Evolutionary conservation across 2,329 filamentous ascomycete species (phyloP).

Genomic region (Penicillium freii): DNA sequence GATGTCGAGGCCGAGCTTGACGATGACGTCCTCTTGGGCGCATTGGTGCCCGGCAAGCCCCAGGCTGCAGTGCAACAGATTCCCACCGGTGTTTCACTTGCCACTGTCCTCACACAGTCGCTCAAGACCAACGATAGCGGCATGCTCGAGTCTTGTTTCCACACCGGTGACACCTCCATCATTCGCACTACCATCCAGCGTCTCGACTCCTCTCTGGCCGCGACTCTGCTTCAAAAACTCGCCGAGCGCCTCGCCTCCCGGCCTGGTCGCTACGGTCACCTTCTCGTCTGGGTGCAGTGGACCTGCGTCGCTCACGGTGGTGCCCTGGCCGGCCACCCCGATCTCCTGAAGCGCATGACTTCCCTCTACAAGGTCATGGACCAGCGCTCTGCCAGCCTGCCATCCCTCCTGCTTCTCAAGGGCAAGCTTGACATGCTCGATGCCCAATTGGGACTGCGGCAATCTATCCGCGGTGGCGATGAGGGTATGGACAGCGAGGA

Average conservation of each 20-base stretch:
- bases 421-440: slow-evolving; percentile 94
- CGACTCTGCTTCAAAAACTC: slow-evolving; percentile 74
- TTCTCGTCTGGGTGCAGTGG: slow-evolving; percentile 97
- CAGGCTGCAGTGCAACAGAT: slow-evolving; percentile 52
- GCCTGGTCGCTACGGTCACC: slow-evolving; percentile 81
- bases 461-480: slow-evolving; percentile 59
- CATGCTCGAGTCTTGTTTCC: slow-evolving; percentile 88
- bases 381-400: slow-evolving; percentile 77
- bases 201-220: slow-evolving; percentile 80
- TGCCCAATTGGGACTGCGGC: slow-evolving; percentile 79
- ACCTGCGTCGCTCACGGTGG: slow-evolving; percentile 89
- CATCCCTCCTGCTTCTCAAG: slow-evolving; percentile 81
- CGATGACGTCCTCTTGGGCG: slow-evolving; percentile 42
- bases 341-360: slow-evolving; percentile 72
- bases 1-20: slow-evolving; percentile 63
- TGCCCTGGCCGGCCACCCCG: slow-evolving; percentile 81
- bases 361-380: slow-evolving; percentile 83
- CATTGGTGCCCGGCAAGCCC: slow-evolving; percentile 48
- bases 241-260: slow-evolving; percentile 82
- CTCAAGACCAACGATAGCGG: slow-evolving; percentile 87
- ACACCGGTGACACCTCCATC: slow-evolving; percentile 70
- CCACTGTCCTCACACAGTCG: slow-evolving; percentile 89
- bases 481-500: slow-evolving; percentile 52
- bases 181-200: slow-evolving; percentile 88
- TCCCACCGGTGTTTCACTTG: slow-evolving; percentile 75